These are phyloP conservation scores for Fragaria nilgerrensis DNA, from an alignment of 306 rosid species.

Conservation along the genomic window DNA sequence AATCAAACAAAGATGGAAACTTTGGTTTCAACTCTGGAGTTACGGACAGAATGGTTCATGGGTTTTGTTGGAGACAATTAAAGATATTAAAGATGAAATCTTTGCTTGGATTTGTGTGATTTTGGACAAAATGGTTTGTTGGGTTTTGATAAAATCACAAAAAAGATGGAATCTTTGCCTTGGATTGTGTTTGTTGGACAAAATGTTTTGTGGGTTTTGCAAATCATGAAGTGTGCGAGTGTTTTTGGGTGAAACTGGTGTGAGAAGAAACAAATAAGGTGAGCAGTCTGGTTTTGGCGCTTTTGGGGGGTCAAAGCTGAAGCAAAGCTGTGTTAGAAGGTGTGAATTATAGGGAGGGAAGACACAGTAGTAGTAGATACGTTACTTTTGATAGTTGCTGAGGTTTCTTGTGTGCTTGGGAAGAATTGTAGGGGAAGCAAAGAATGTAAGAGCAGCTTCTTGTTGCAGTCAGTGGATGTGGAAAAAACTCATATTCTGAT, in stretches of 20 bases:
- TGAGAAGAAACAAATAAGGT: neutral
- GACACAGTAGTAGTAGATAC: neutral
- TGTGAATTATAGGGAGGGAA: neutral
- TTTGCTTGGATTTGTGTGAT: neutral
- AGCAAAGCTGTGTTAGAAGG: neutral
- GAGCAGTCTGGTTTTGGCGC: neutral
- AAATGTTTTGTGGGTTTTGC: neutral
- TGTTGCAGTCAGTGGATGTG: neutral
- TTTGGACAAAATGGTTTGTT: neutral
- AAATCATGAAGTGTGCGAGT: neutral
- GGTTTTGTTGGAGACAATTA: neutral
- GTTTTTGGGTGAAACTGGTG: neutral
- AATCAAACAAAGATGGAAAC: neutral
- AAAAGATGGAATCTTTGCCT: neutral
- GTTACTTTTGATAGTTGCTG: neutral
- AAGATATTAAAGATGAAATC: neutral
- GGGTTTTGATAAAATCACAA: neutral
- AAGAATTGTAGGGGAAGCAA: neutral
- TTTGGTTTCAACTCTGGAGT: neutral
- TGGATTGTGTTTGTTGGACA: neutral
- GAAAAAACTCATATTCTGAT: neutral
- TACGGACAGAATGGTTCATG: neutral
- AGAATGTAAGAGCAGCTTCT: neutral
- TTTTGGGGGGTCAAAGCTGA: conserved; percentile 5
- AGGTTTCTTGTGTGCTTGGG: neutral